Evolutionary conservation across 345 rosid species (phyloP).

Genomic region (Geranium brycei): DNA sequence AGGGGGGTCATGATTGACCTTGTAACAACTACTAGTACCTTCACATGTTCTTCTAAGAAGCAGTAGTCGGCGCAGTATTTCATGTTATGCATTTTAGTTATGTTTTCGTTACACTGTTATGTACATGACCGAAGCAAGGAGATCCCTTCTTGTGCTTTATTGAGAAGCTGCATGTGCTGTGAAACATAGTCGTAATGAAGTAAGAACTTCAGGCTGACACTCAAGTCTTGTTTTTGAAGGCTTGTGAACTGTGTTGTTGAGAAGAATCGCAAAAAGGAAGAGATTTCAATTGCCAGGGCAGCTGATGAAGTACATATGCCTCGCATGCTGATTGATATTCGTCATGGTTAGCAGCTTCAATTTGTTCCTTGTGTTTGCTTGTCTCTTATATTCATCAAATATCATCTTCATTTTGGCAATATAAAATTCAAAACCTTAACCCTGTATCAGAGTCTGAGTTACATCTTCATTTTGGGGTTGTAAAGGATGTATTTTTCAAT

Average conservation of each 20-base stretch:
- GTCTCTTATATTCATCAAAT: background rate
- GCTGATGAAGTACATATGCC: slow-evolving; percentile 75
- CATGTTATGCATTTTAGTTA: too few relatives aligned
- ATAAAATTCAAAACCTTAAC: background rate
- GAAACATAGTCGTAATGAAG: background rate
- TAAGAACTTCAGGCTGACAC: background rate
- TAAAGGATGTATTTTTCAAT: background rate
- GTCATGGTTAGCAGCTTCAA: slow-evolving; percentile 57
- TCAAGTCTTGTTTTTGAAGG: slow-evolving; percentile 27
- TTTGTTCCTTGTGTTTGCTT: background rate
- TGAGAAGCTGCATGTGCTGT: background rate
- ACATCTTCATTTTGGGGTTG: background rate
- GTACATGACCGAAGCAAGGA: too few relatives aligned
- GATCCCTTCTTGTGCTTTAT: too few relatives aligned
- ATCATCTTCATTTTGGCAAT: background rate
- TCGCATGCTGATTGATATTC: slow-evolving; percentile 70
- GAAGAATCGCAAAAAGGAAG: slow-evolving; percentile 57
- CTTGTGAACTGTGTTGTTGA: slow-evolving; percentile 86
- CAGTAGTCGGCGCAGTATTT: too few relatives aligned
- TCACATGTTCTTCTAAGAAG: too few relatives aligned
- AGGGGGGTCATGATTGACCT: too few relatives aligned
- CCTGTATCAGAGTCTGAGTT: background rate
- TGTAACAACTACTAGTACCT: too few relatives aligned
- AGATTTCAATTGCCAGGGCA: slow-evolving; percentile 77
- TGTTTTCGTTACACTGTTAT: too few relatives aligned